Base-by-base conservation (phyloP, 1,284 basidiomycete genomes). In the Ceratobasidium sp. region DNA sequence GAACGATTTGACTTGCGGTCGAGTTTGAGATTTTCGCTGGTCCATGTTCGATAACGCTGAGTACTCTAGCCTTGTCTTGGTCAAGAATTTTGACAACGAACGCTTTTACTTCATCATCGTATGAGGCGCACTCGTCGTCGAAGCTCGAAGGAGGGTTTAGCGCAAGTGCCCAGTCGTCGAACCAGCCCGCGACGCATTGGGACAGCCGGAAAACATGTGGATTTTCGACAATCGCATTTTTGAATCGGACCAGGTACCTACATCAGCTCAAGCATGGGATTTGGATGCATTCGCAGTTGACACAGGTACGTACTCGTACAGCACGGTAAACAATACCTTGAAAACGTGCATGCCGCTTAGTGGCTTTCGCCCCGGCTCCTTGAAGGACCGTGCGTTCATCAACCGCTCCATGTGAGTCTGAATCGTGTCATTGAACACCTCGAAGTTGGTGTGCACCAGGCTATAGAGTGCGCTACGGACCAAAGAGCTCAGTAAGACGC, bases 171-270 rank as follows among this genome's bases (percentile, higher is more conserved):
- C 91, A 93, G 6, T 82, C 78, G 15, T 86, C 83, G 39, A 89
- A 87, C 87, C 88, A 91, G 2, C 79, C 60, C 4, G 81, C 82
- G 39, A 92, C 84, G n/a, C 85, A 83, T 10, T 83, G 81, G 1
- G 90, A 87, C 20, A 91, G 83, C 0, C 80, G 70, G 0, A 81
- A 82, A 1, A 92, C 81, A n/a, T 84, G 81, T 0, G 90, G 89
- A 75, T 91, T 86, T 23, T 83, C 86, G 0, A 85, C 85, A 0
- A 88, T 83, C 0, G 88, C 88, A 40, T 89, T 87, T 82, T 91
- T 92, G 85, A 91, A 92, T 0, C 91, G 90, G 0, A 87, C 87
- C n/a, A 92, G 82, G 72, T 88, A 91, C 80, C 92, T 93, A 71
- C 33, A 4, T 33, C 33, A 33, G 33, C 33, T 33, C 4, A 44